Base-by-base conservation (phyloP, 306 rosid species). In the Dicorynia guianensis region DNA sequence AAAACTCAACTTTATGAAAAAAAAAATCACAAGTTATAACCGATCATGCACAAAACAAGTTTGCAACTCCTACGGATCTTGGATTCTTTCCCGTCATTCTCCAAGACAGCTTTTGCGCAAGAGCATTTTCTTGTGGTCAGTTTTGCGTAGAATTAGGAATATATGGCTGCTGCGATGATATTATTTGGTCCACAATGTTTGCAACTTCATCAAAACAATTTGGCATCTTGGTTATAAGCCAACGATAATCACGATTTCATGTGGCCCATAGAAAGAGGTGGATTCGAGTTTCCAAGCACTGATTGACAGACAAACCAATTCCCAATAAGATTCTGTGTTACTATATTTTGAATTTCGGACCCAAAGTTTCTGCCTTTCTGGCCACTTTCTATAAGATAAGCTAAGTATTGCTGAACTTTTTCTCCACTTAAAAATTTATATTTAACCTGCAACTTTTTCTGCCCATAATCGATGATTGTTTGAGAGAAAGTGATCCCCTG, bases 361-460 rank as follows among this genome's bases (percentile, higher is more conserved):
- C n/a, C 36, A 8, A 25, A 25, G 30, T 25, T 25, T 1, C 30
- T 25, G 42, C 50, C 63, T 25, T 25, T 1, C 30, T 25, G 42
- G 58, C 63, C 65, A 69, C 78, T 69, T 81, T 64, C 55, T 50
- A 2, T 38, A 19, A 60, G 84, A 76, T 76, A 67, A 76, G 77
- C 63, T 85, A 19, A 20, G 8, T 20, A 11, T 2, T 5, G 25
- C 6, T n/a, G 14, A 14, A 3, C 5, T 49, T 53, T 62, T 48
- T 40, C 74, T 76, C 66, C 53, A 38, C 53, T 7, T 5, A 15
- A 20, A 65, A 59, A 11, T 43, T 25, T 50, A 54, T 4, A 35
- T 18, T 10, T 55, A 20, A 55, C 11, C 55, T 59, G 34, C 30
- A 39, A 56, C 17, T 20, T 19, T 18, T 39, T 33, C 40, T 25